Conservation (phyloP, 2,329 filamentous ascomycete genomes). For the Cucurbitaria berberidis region DNA sequence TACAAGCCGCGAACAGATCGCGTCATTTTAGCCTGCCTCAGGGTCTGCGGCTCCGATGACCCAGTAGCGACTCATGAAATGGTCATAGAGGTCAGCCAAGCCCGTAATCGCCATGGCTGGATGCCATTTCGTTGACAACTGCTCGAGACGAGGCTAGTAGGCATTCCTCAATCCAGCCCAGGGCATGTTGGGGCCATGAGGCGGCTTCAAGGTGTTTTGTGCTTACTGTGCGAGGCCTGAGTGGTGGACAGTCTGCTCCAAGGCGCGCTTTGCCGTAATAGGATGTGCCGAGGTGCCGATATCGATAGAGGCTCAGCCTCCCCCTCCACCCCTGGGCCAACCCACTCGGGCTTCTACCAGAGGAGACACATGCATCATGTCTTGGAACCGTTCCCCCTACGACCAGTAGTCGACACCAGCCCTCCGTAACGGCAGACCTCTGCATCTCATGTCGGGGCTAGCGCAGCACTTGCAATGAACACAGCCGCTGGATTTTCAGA, state of each 20-base stretch:
- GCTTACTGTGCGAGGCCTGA: conserved; percentile 23
- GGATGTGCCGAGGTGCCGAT: conserved; percentile 23
- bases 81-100: no score
- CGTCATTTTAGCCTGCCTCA: conserved; percentile 25
- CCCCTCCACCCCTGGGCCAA: no score
- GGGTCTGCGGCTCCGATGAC: conserved; percentile 16
- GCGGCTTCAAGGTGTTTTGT: conserved; percentile 3
- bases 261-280: conserved; percentile 18
- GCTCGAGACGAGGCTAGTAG: conserved; percentile 18
- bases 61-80: conserved; percentile 22
- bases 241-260: conserved; percentile 23
- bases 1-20: conserved; percentile 25
- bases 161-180: not conserved
- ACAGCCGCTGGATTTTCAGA: conserved; percentile 33
- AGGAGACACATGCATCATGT: conserved; percentile 29
- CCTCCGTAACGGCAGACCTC: conserved; percentile 19
- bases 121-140: not conserved
- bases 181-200: conserved; percentile 8
- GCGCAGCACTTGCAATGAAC: conserved; percentile 47
- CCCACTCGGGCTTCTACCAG: conserved; percentile 21
- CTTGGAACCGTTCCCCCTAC: conserved; percentile 25
- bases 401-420: conserved; percentile 23
- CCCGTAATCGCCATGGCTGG: no score
- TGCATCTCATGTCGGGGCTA: conserved; percentile 44
- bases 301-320: conserved; percentile 25